These are phyloP conservation scores for Pythium apleroticum DNA, from an alignment of 352 stramenopile species.

Conservation along the genomic window DNA sequence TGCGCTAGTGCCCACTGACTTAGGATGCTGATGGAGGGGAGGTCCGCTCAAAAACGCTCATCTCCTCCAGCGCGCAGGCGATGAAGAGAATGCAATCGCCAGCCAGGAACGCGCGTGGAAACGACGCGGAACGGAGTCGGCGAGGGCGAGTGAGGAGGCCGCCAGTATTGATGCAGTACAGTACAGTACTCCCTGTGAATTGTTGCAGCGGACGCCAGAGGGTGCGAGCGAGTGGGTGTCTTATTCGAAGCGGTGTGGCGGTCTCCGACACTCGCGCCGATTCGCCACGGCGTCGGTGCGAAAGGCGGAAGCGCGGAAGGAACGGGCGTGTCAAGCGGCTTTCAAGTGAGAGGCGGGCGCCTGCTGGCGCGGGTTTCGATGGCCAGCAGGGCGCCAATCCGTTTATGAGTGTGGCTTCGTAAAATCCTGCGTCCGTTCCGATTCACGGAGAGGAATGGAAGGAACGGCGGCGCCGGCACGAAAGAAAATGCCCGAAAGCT, in stretches of 20 bases:
- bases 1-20: neutral
- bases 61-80: neutral
- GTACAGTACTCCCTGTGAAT: too few species aligned
- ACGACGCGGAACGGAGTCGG: neutral
- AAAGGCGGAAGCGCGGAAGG: neutral
- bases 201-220: too few species aligned
- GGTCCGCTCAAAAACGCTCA: neutral
- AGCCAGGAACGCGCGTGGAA: neutral
- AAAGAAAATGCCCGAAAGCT: neutral
- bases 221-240: neutral
- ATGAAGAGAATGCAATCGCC: neutral
- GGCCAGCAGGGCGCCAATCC: neutral
- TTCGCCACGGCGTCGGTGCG: slow-evolving; percentile 3
- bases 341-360: slow-evolving; percentile 1
- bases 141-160: neutral
- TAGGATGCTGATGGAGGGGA: neutral
- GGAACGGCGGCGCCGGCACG: neutral
- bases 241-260: slow-evolving; percentile 1
- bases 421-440: slow-evolving; percentile 5
- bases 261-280: slow-evolving; percentile 1
- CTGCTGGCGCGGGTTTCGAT: neutral
- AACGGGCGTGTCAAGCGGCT: neutral
- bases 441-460: slow-evolving; percentile 3
- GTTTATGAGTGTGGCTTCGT: slow-evolving; percentile 3
- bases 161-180: too few species aligned